Base-by-base conservation (phyloP, 2,329 filamentous ascomycete genomes). In the Pseudopyrenochaeta lycopersici region DNA sequence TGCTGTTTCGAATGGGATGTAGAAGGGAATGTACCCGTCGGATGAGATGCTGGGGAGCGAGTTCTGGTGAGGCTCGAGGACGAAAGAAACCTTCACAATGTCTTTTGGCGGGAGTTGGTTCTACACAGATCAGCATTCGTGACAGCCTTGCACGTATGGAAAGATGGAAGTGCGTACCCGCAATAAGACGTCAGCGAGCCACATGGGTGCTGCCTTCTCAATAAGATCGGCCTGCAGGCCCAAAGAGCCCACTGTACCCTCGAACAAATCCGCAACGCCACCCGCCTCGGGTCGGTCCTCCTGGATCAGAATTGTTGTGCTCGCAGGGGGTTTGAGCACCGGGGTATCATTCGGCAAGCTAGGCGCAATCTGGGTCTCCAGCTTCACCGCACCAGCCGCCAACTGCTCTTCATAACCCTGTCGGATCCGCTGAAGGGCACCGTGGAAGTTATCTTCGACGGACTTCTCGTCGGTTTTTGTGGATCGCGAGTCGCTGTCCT, bases 81-180 rank as follows among this genome's bases (percentile, higher is more conserved):
- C 85, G 70, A 99, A 99, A 3, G 91, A 93, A n/a, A 98, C 88
- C 81, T 99, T 99, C 64, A 94, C 86, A 1, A 93, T 88, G n/a
- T 98, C 95, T 79, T 98, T 98, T 54, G 83, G 78, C 0, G 92
- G 91, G 7, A 91, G 86, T 71, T 86, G 84, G 72, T 97, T 97
- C 81, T 92, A 72, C 5, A 18, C 43, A 33, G 36, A 29, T 35
- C 23, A 49, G 29, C 20, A 29, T 7, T n/a, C 4, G 35, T 30
- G n/a, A 7, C 27, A 36, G 20, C 29, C 35, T 7, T 6, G 20
- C 7, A 3, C 4, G 7, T 15, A 10, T 5, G 42, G 4, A 17
- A 30, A 46, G 4, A 20, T 27, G 27, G 29, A 23, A 20, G n/a
- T 12, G 62, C 78, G 64, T 78, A 89, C 87, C 67, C 83, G 82